Evolutionary conservation across 768 basidiomycete species (phyloP).

Genomic region (button mushroom (Agaricus bisporus)): DNA sequence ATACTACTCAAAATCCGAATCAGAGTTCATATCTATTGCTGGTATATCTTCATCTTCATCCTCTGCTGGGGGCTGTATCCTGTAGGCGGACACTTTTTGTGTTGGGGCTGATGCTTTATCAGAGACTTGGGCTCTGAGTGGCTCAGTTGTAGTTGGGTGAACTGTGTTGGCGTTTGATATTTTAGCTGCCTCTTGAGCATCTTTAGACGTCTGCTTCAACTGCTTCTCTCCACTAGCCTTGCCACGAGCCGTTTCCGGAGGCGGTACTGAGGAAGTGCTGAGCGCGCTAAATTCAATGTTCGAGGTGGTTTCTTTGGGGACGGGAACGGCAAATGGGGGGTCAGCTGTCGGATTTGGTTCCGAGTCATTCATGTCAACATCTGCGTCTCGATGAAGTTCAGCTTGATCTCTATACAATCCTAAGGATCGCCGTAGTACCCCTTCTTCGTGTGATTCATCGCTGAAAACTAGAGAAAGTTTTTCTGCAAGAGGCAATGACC

Average conservation of each 20-base stretch:
- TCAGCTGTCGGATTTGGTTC: not conserved
- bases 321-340: not conserved
- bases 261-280: not conserved
- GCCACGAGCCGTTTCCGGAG: not conserved
- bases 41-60: slow-evolving; percentile 78
- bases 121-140: not conserved
- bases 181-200: not conserved
- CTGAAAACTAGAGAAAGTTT: slow-evolving; percentile 51
- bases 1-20: slow-evolving; percentile 54
- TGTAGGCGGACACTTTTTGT: not conserved
- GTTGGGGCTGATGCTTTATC: not conserved
- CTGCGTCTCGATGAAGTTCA: not conserved
- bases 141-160: not conserved
- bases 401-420: slow-evolving; percentile 21
- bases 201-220: not conserved
- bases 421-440: slow-evolving; percentile 34
- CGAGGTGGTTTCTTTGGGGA: not conserved
- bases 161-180: not conserved
- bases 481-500: slow-evolving; percentile 60
- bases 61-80: slow-evolving; percentile 17
- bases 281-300: not conserved
- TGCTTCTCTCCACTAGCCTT: not conserved
- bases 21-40: slow-evolving; percentile 69
- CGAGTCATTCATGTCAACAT: not conserved
- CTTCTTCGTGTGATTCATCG: slow-evolving; percentile 65